Percentiles rank a stretch among this genome's conserved stretches.
Conservation (phyloP, 768 basidiomycete species). For the Hemileccinum rubropunctum region DNA sequence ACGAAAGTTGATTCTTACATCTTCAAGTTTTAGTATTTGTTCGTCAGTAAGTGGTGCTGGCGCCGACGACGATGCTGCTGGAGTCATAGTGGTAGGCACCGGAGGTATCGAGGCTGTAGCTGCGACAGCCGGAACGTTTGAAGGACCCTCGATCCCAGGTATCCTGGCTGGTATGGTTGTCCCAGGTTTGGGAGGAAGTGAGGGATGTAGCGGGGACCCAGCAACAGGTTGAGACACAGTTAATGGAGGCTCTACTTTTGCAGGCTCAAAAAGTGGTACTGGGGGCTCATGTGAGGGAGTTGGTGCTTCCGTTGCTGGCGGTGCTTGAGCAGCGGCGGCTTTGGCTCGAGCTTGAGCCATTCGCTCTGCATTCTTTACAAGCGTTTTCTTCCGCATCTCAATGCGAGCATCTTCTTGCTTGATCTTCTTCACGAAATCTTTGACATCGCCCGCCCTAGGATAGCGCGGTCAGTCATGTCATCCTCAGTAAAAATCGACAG, state of each 20-base stretch:
- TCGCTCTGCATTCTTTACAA: conserved; percentile 38
- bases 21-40: conserved; percentile 58
- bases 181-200: conserved; percentile 70
- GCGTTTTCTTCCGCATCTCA: conserved; percentile 43
- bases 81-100: neutral
- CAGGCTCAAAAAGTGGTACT: conserved; percentile 11
- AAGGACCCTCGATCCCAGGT: conserved; percentile 33
- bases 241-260: conserved; percentile 18
- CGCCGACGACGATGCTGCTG: conserved; percentile 12
- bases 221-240: conserved; percentile 12
- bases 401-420: conserved; percentile 66
- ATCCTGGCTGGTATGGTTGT: conserved; percentile 32
- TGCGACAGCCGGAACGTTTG: conserved; percentile 15
- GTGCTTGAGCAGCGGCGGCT: conserved; percentile 29
- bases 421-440: conserved; percentile 70
- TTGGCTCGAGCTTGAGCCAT: conserved; percentile 43
- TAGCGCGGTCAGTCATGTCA: conserved; percentile 2
- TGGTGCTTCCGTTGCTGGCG: conserved; percentile 19
- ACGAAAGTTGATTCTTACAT: conserved; percentile 38
- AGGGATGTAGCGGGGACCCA: conserved; percentile 58
- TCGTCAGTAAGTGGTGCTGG: conserved; percentile 37
- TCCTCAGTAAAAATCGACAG: neutral
- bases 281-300: conserved; percentile 17
- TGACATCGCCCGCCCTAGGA: conserved; percentile 66
- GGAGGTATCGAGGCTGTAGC: conserved; percentile 7